phyloP scores from a whole-genome alignment of 208 protist species.

The Trichomonas gallinae region DNA sequence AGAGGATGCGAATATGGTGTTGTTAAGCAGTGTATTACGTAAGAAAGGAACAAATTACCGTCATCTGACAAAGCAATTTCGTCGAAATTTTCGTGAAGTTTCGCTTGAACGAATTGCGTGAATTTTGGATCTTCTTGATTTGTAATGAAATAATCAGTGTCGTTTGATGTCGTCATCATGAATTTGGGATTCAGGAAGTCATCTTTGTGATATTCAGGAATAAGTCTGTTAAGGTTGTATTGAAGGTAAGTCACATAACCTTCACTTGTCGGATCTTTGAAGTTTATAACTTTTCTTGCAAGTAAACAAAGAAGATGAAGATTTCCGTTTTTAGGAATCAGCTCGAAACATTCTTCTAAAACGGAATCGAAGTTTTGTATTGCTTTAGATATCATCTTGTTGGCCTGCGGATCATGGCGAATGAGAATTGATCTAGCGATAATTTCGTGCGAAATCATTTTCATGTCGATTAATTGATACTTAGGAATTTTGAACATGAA shows the following conservation, averaged over 20 bases:
- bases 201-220: not conserved
- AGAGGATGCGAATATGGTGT: not conserved
- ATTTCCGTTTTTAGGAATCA: not conserved
- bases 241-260: not conserved
- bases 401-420: not conserved
- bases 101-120: not conserved
- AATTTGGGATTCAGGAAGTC: not conserved
- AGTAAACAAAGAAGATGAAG: not conserved
- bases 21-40: not conserved
- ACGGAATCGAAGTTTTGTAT: not conserved
- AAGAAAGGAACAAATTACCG: not conserved
- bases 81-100: not conserved
- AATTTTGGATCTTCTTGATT: not conserved
- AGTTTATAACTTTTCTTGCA: not conserved
- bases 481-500: not conserved
- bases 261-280: not conserved
- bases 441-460: not conserved
- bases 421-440: not conserved
- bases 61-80: not conserved
- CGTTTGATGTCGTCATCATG: not conserved
- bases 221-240: not conserved
- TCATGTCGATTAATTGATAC: not conserved
- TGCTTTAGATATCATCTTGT: not conserved
- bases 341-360: not conserved
- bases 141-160: not conserved